Conservation (phyloP, 306 rosid species). For the Mimosa pudica region DNA sequence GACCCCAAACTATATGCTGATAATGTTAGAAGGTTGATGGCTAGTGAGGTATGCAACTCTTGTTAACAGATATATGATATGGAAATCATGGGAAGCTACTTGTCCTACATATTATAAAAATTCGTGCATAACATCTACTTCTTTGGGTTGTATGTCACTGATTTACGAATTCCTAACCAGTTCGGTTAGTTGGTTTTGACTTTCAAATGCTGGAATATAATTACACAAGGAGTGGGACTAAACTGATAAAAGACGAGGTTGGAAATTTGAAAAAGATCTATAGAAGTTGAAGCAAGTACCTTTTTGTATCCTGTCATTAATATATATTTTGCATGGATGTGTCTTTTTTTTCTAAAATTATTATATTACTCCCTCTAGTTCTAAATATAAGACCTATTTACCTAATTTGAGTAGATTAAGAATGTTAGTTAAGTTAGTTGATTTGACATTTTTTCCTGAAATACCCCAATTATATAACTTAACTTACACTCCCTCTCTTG, state of each 20-base stretch:
- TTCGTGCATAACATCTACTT: neutral
- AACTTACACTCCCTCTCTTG: no score
- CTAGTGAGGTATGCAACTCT: slow-evolving; percentile 69
- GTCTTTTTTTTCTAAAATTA: neutral
- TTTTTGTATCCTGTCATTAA: neutral
- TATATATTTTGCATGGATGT: neutral
- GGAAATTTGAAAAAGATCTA: neutral
- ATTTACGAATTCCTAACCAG: neutral
- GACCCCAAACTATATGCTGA: slow-evolving; percentile 76
- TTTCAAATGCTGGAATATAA: neutral
- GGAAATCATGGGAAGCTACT: slow-evolving; percentile 5
- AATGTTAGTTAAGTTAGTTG: no score
- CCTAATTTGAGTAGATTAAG: no score
- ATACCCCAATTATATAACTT: no score
- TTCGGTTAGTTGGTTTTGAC: neutral
- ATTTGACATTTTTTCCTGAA: no score
- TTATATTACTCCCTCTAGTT: no score
- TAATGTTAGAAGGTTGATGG: slow-evolving; percentile 88
- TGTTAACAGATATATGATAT: neutral
- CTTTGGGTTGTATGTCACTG: slow-evolving; percentile 3
- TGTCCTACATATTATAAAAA: neutral
- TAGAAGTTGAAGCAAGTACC: no score
- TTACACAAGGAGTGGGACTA: neutral
- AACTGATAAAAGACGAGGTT: neutral
- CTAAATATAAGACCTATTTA: no score